phyloP scores from a whole-genome alignment of 73 alveolate genomes.

The Paramecium bursaria region DNA sequence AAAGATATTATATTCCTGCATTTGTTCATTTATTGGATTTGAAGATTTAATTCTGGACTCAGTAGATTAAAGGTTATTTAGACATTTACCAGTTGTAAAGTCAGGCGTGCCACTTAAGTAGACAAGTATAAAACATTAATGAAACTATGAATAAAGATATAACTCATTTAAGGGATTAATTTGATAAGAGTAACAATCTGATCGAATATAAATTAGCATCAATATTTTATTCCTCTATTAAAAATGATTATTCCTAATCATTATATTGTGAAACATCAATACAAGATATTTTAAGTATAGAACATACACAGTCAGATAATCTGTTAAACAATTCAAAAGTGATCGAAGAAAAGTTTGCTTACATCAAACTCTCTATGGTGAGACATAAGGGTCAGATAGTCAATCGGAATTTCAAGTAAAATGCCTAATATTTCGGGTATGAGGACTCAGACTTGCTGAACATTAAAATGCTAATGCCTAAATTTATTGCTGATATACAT shows the following conservation, averaged over 20 bases:
- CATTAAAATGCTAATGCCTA: conserved; percentile 35
- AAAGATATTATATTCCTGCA: too few species aligned
- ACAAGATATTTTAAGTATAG: conserved; percentile 20
- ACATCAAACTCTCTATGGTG: conserved; percentile 9
- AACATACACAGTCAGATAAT: conserved; percentile 14
- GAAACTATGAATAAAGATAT: not conserved
- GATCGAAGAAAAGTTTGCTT: conserved; percentile 6
- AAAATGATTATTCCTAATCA: conserved; percentile 27
- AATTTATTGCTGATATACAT: conserved; percentile 3
- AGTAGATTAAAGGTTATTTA: conserved; percentile 14
- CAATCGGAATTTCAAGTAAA: not conserved
- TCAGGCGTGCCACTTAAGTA: not conserved
- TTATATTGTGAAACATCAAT: conserved; percentile 15
- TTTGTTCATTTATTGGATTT: conserved; percentile 23
- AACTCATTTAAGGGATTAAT: not conserved
- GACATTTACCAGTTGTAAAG: conserved; percentile 1
- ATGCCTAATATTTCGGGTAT: conserved; percentile 41
- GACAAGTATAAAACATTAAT: not conserved
- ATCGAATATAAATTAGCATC: conserved; percentile 24
- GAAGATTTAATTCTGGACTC: conserved; percentile 12
- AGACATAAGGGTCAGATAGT: conserved; percentile 13
- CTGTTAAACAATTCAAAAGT: conserved; percentile 9
- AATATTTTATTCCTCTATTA: conserved; percentile 5
- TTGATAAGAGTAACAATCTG: not conserved
- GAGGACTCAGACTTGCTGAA: conserved; percentile 22